phyloP scores from a whole-genome alignment of 352 stramenopile species.

The Phytophthora pluvialis region DNA sequence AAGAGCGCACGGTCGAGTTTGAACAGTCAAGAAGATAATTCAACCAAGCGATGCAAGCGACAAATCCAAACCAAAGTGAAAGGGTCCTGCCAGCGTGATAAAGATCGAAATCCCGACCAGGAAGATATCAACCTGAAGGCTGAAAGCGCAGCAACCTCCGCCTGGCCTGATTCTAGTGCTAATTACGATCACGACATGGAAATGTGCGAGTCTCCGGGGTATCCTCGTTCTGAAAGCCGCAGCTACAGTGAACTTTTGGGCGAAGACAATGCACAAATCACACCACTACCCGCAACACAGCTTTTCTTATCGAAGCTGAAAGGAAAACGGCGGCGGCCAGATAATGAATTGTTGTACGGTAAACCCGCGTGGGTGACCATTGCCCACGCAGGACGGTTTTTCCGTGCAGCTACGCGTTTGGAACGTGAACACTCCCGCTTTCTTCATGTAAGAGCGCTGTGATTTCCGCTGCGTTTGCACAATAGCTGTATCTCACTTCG shows the following conservation, averaged over 20 bases:
- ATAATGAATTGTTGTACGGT: slow-evolving; percentile 50
- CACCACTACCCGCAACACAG: slow-evolving; percentile 60
- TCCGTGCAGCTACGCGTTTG: slow-evolving; percentile 54
- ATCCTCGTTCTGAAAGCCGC: background rate
- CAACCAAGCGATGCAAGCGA: slow-evolving; percentile 25
- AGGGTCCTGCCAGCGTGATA: background rate
- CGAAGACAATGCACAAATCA: slow-evolving; percentile 15
- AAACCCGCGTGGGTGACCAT: slow-evolving; percentile 64
- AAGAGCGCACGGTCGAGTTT: slow-evolving; percentile 26
- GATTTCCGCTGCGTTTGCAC: background rate
- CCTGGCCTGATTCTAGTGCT: background rate
- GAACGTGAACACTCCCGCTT: slow-evolving; percentile 63
- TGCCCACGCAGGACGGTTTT: slow-evolving; percentile 64
- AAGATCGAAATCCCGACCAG: background rate
- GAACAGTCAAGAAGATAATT: slow-evolving; percentile 19
- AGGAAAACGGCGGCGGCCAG: slow-evolving; percentile 52
- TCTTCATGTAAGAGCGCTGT: slow-evolving; percentile 47
- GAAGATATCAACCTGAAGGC: background rate
- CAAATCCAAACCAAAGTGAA: slow-evolving; percentile 27
- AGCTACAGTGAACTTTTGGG: slow-evolving; percentile 9
- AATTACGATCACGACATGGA: slow-evolving; percentile 11
- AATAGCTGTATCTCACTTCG: slow-evolving; percentile 1
- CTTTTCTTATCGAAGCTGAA: slow-evolving; percentile 67
- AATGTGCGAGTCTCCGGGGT: slow-evolving; percentile 11
- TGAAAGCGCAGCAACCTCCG: background rate